These are phyloP conservation scores for Quercus robur DNA, from an alignment of 306 rosid species.

Conservation along the genomic window DNA sequence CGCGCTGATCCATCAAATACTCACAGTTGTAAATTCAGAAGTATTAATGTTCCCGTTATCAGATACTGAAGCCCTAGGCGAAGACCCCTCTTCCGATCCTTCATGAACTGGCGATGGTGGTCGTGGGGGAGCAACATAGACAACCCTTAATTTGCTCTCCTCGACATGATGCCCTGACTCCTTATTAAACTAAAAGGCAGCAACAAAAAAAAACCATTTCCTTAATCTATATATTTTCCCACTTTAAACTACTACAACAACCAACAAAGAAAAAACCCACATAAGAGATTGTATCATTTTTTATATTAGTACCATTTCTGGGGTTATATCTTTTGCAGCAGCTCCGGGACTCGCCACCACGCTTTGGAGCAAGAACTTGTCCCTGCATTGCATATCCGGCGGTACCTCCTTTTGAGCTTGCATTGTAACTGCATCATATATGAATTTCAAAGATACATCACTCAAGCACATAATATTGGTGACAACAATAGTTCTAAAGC, in stretches of 20 bases:
- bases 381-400: conserved; percentile 83
- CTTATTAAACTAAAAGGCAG: conserved; percentile 57
- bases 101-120: conserved; percentile 86
- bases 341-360: conserved; percentile 57
- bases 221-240: neutral
- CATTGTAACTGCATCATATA: conserved; percentile 66
- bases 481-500: neutral
- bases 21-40: conserved; percentile 51
- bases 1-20: conserved; percentile 30
- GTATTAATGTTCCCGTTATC: conserved; percentile 63
- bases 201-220: conserved; percentile 21
- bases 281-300: neutral
- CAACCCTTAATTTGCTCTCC: conserved; percentile 77
- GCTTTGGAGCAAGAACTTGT: conserved; percentile 89
- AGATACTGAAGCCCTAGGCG: conserved; percentile 81
- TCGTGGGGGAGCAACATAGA: conserved; percentile 77
- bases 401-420: conserved; percentile 90
- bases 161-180: conserved; percentile 71
- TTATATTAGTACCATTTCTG: conserved; percentile 59
- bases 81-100: conserved; percentile 88
- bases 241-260: neutral
- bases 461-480: no score
- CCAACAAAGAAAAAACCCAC: neutral
- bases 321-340: conserved; percentile 53
- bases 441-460: neutral